Conservation (phyloP, 192 early-diverging fungal genomes). For the Podila minutissima region DNA sequence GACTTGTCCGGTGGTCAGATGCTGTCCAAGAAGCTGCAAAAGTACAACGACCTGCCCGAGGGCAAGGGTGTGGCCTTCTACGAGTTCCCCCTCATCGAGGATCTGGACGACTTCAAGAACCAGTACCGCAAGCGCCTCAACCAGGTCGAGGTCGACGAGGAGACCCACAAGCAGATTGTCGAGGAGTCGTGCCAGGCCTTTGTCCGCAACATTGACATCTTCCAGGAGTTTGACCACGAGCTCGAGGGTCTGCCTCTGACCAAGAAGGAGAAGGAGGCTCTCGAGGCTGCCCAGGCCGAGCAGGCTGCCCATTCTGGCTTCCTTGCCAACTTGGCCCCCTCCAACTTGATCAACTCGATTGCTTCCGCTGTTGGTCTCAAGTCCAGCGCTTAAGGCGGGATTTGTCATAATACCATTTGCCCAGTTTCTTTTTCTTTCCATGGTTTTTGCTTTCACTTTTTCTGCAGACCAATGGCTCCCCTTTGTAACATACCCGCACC, state of each 20-base stretch:
- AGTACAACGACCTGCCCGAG: slow-evolving; percentile 45
- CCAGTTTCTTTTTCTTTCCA: background rate
- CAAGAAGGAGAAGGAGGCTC: slow-evolving; percentile 10
- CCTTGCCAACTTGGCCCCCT: background rate
- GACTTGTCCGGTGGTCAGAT: slow-evolving; percentile 67
- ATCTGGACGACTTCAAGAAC: slow-evolving; percentile 59
- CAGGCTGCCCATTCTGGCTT: background rate
- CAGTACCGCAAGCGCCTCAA: slow-evolving; percentile 60
- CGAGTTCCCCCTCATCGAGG: slow-evolving; percentile 55
- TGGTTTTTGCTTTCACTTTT: background rate
- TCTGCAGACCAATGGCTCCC: background rate
- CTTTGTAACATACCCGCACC: background rate
- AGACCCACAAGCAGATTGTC: slow-evolving; percentile 11
- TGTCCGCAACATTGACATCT: slow-evolving; percentile 30
- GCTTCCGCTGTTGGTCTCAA: slow-evolving; percentile 8
- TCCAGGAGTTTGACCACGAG: slow-evolving; percentile 35
- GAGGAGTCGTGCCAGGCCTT: slow-evolving; percentile 24
- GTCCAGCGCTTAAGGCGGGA: background rate
- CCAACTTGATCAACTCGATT: background rate
- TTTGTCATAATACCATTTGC: background rate
- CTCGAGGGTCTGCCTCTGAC: slow-evolving; percentile 17
- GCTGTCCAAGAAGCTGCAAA: slow-evolving; percentile 56
- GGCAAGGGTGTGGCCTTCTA: slow-evolving; percentile 60
- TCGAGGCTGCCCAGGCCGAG: slow-evolving; percentile 9
- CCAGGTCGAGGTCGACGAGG: slow-evolving; percentile 46